Percentiles rank a stretch among this genome's conserved stretches.
These are phyloP conservation scores for Barnettozyma pratensis DNA, from an alignment of 805 yeast species.

Conservation along the genomic window DNA sequence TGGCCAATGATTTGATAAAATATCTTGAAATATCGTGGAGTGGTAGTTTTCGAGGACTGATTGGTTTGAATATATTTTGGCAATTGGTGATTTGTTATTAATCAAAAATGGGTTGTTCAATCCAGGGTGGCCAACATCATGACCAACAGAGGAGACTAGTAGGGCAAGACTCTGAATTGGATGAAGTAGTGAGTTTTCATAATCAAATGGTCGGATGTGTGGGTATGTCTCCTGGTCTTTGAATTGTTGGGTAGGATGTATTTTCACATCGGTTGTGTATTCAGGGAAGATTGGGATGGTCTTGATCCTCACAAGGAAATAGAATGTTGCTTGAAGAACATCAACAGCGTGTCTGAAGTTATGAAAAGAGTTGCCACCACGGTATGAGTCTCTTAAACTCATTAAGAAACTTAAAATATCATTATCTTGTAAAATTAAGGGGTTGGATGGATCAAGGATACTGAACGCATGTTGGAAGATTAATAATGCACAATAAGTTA, in stretches of 20 bases:
- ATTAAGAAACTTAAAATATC: slow-evolving; percentile 55
- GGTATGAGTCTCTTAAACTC: slow-evolving; percentile 71
- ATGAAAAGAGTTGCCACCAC: slow-evolving; percentile 85
- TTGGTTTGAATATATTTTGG: slow-evolving; percentile 53
- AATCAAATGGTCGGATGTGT: slow-evolving; percentile 1
- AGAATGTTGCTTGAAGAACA: slow-evolving; percentile 86
- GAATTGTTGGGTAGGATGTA: slow-evolving; percentile 15
- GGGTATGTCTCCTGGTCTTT: not conserved
- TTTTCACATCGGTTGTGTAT: slow-evolving; percentile 12
- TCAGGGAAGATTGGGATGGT: slow-evolving; percentile 21
- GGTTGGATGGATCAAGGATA: slow-evolving; percentile 14
- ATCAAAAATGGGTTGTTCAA: slow-evolving; percentile 74
- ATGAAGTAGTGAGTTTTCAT: slow-evolving; percentile 14
- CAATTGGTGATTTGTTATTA: slow-evolving; percentile 55
- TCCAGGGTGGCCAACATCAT: slow-evolving; percentile 96
- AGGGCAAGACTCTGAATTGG: slow-evolving; percentile 51
- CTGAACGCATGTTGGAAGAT: slow-evolving; percentile 45
- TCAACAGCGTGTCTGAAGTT: slow-evolving; percentile 95
- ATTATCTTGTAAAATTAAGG: slow-evolving; percentile 30
- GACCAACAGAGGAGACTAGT: slow-evolving; percentile 83
- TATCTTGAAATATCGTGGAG: slow-evolving; percentile 51
- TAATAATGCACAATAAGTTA: slow-evolving; percentile 51
- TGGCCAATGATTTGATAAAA: slow-evolving; percentile 52
- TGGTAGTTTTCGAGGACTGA: slow-evolving; percentile 85
- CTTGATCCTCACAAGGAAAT: slow-evolving; percentile 38